Evolutionary conservation across 306 rosid genomes (phyloP), one percentile per base, ranked within the genome.

Genomic region (Pueraria montana): DNA sequence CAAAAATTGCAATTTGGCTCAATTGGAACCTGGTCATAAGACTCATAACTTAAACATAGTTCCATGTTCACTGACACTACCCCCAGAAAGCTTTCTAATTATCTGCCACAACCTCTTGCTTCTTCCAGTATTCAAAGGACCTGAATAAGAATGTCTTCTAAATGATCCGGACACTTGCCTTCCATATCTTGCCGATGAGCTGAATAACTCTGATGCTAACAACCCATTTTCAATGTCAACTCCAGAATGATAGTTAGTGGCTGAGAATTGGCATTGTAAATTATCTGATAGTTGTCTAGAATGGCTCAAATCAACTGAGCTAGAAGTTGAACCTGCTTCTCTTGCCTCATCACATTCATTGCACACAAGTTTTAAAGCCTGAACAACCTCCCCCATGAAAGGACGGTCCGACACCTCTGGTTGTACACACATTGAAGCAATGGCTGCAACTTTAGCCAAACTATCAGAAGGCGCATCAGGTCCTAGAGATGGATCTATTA

Each of bases 351-450:
- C 91, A 67, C 93, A 87, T 77, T 93, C 97, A 65, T 89, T 87
- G 24, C 97, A 92, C 10, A 96, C 96, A 12, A 96, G 89, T 84
- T 96, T 96, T 61, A 96, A 84, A 49, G 99, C 98, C 89, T 96
- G 99, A 74, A 96, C 99, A 70, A 96, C 98, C 88, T 96, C 98
- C 0, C 99, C 96, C 99, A 96, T 96, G 80, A 92, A 96, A 40
- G 98, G 99, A 26, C 88, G 98, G 82, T 96, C 90, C 0, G 98
- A 91, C 43, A 94, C 99, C 88, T 96, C 99, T 4, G 98, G 96
- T 64, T 96, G 99, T 58, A 96, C 98, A 76, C 99, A 94, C 99
- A 96, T 96, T 12, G 99, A 96, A 66, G 99, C 98, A 64, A 96
- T 96, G 52, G 99, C 99, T 55, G 98, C 99, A 43, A 96, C 99